phyloP scores from a whole-genome alignment of 345 rosid genomes.

The Streptanthus diversifolius region DNA sequence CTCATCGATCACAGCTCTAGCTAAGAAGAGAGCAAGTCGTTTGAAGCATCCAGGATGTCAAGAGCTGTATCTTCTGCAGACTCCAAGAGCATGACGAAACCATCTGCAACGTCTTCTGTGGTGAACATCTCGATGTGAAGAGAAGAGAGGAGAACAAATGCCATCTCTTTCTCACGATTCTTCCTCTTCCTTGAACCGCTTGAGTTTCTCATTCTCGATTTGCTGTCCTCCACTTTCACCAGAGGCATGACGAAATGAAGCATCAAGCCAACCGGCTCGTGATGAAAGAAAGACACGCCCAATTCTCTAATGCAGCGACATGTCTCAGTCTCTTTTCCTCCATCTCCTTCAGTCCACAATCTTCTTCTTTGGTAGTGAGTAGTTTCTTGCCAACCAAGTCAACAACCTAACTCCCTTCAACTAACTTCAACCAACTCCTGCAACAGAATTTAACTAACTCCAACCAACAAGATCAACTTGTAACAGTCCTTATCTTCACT shows the following conservation, averaged over 20 bases:
- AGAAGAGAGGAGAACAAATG: slow-evolving; percentile 81
- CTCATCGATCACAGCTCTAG: slow-evolving; percentile 92
- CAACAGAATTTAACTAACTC: too few species aligned
- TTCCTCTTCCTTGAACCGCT: slow-evolving; percentile 77
- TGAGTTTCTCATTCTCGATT: slow-evolving; percentile 21
- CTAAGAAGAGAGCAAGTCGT: slow-evolving; percentile 85
- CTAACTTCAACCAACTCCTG: too few species aligned
- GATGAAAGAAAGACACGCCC: slow-evolving; percentile 88
- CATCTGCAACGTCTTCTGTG: slow-evolving; percentile 71
- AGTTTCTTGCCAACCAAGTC: too few species aligned
- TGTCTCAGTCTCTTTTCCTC: too few species aligned
- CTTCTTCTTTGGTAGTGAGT: too few species aligned
- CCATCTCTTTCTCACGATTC: slow-evolving; percentile 97
- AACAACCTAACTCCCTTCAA: too few species aligned
- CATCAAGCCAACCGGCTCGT: slow-evolving; percentile 83
- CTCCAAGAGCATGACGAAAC: slow-evolving; percentile 81
- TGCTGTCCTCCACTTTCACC: slow-evolving; percentile 6
- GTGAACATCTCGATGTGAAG: slow-evolving; percentile 92
- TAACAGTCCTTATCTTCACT: too few species aligned
- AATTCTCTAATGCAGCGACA: slow-evolving; percentile 85
- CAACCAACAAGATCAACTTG: too few species aligned
- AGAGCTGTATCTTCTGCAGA: slow-evolving; percentile 91
- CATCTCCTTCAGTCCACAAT: too few species aligned
- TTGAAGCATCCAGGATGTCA: slow-evolving; percentile 88
- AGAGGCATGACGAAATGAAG: neutral